Evolutionary conservation across 1,139 yeast genomes (phyloP).

Genomic region (Pichia sp.): DNA sequence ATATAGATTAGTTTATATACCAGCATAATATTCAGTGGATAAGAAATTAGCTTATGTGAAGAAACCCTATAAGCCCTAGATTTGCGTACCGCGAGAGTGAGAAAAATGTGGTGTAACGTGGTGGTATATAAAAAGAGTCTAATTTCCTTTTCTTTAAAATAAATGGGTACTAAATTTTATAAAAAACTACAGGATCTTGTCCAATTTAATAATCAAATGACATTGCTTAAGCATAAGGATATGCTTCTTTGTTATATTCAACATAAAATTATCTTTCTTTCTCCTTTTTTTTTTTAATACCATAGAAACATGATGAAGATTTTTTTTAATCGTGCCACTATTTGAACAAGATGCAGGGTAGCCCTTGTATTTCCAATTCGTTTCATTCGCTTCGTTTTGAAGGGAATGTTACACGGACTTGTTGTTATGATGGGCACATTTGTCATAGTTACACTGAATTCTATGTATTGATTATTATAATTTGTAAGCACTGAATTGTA

Average conservation of each 20-base stretch:
- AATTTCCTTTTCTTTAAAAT: too few species aligned
- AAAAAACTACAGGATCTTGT: too few species aligned
- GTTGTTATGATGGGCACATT: slow-evolving; percentile 39
- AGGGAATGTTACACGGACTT: slow-evolving; percentile 16
- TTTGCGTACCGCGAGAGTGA: too few species aligned
- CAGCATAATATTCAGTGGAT: too few species aligned
- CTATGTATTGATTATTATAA: neutral
- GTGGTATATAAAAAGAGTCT: too few species aligned
- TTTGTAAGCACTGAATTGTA: neutral
- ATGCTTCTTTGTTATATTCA: too few species aligned
- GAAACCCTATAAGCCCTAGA: neutral
- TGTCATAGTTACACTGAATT: slow-evolving; percentile 57
- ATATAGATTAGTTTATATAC: too few species aligned
- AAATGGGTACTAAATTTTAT: too few species aligned
- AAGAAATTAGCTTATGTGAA: neutral
- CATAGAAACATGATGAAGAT: slow-evolving; percentile 12
- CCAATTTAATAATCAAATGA: too few species aligned
- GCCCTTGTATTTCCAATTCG: slow-evolving; percentile 15
- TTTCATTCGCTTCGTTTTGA: slow-evolving; percentile 24
- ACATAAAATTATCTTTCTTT: slow-evolving; percentile 4
- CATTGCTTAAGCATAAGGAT: too few species aligned
- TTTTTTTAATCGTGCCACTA: slow-evolving; percentile 21
- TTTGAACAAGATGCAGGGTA: slow-evolving; percentile 22
- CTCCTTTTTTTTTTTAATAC: neutral
- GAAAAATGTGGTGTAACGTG: too few species aligned